phyloP scores from a whole-genome alignment of 768 basidiomycete genomes.

The Hortiboletus flavorubellus region DNA sequence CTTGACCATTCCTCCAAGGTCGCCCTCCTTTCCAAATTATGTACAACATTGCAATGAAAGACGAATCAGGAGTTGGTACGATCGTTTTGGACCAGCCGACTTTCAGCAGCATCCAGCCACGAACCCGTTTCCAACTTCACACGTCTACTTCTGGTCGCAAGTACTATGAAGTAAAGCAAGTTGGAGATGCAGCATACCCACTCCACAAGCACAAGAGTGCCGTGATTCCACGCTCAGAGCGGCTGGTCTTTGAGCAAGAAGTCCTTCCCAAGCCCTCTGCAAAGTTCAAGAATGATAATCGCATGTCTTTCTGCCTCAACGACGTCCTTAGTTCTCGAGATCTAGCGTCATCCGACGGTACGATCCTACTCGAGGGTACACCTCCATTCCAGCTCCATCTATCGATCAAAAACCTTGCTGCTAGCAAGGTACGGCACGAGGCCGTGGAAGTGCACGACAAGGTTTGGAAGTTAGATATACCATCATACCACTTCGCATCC shows the following conservation, averaged over 20 bases:
- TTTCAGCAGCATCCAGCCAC: slow-evolving; percentile 81
- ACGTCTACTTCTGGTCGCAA: slow-evolving; percentile 75
- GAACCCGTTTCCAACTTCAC: slow-evolving; percentile 77
- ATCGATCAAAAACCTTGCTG: slow-evolving; percentile 71
- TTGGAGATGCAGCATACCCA: slow-evolving; percentile 84
- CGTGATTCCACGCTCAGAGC: slow-evolving; percentile 63
- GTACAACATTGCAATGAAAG: slow-evolving; percentile 78
- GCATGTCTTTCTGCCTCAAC: slow-evolving; percentile 72
- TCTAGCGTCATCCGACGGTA: slow-evolving; percentile 43
- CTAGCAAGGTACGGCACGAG: slow-evolving; percentile 59
- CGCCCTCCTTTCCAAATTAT: slow-evolving; percentile 91
- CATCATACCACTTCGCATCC: slow-evolving; percentile 68
- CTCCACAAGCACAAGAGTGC: slow-evolving; percentile 60
- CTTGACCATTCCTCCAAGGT: slow-evolving; percentile 41
- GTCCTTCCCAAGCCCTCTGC: slow-evolving; percentile 80
- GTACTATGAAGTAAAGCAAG: slow-evolving; percentile 87
- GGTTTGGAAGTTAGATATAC: slow-evolving; percentile 71
- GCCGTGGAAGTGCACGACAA: slow-evolving; percentile 48
- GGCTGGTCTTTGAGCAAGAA: slow-evolving; percentile 81
- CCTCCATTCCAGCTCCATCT: slow-evolving; percentile 83
- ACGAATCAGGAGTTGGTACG: slow-evolving; percentile 65
- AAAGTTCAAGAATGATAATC: slow-evolving; percentile 63
- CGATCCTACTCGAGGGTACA: slow-evolving; percentile 71
- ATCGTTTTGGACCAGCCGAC: slow-evolving; percentile 71
- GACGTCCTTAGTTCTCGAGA: slow-evolving; percentile 61